Evolutionary conservation across 345 rosid genomes (phyloP).

Genomic region (Eucalyptus albens): DNA sequence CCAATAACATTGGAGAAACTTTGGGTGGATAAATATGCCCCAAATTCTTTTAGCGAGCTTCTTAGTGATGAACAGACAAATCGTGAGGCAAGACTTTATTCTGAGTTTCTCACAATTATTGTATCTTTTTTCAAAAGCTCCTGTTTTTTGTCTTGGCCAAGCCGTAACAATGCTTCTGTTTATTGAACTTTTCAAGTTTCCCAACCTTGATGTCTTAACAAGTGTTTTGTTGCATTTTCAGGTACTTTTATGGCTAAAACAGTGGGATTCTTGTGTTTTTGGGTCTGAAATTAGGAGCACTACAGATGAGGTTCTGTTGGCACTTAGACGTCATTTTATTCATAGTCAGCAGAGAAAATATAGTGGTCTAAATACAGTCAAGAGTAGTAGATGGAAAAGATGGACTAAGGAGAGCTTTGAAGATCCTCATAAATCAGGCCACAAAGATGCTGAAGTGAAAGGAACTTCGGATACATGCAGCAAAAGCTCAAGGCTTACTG

Average conservation of each 20-base stretch:
- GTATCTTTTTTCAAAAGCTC: not conserved
- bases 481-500: conserved; percentile 45
- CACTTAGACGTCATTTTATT: conserved; percentile 79
- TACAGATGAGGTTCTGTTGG: conserved; percentile 72
- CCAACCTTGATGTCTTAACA: not conserved
- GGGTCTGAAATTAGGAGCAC: conserved; percentile 94
- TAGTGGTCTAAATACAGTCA: conserved; percentile 27
- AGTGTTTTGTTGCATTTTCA: conserved; percentile 9
- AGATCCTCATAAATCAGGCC: conserved; percentile 14
- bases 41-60: conserved; percentile 88
- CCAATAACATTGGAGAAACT: conserved; percentile 47
- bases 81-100: conserved; percentile 56
- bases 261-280: conserved; percentile 97
- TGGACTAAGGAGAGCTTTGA: conserved; percentile 34
- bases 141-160: not conserved
- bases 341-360: conserved; percentile 35
- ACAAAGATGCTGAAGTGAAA: conserved; percentile 17
- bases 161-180: not conserved
- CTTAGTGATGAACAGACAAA: conserved; percentile 97
- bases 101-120: not conserved
- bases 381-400: conserved; percentile 32
- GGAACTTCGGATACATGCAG: conserved; percentile 25
- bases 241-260: conserved; percentile 95
- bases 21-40: conserved; percentile 96
- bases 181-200: not conserved